Conservation (phyloP, 805 yeast genomes). For the Candida dendrica region DNA sequence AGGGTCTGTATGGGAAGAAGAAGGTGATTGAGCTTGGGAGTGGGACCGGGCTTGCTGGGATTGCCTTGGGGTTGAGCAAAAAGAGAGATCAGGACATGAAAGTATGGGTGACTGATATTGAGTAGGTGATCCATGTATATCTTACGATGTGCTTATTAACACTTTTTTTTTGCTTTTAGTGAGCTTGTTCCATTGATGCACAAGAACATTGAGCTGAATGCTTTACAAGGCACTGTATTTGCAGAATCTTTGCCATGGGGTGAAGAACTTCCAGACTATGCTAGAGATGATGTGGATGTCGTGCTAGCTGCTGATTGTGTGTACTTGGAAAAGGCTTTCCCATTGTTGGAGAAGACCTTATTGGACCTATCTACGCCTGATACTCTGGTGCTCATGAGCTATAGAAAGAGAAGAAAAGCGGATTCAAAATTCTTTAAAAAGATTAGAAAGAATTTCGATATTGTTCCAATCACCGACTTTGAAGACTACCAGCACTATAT, state of each 20-base stretch:
- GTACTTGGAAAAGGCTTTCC: constrained; percentile 47
- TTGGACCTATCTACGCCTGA: constrained; percentile 32
- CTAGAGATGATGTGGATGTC: constrained; percentile 31
- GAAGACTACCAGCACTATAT: constrained; percentile 27
- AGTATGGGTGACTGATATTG: constrained; percentile 44
- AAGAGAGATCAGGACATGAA: constrained; percentile 21
- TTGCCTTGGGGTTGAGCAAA: constrained; percentile 23
- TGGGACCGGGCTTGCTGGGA: constrained; percentile 53
- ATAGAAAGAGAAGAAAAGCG: constrained; percentile 44
- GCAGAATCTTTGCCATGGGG: constrained; percentile 44
- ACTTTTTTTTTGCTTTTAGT: constrained; percentile 4
- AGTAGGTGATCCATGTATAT: too few species aligned
- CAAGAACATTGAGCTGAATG: constrained; percentile 35
- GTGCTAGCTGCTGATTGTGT: constrained; percentile 57
- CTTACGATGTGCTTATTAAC: too few species aligned
- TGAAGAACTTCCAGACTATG: constrained; percentile 28
- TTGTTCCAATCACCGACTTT: constrained; percentile 25
- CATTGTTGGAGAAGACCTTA: constrained; percentile 41
- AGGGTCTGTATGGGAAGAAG: constrained; percentile 10
- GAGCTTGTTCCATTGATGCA: constrained; percentile 40
- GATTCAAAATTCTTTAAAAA: constrained; percentile 25
- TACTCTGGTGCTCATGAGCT: constrained; percentile 43
- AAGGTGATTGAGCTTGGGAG: constrained; percentile 46
- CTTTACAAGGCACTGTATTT: constrained; percentile 25
- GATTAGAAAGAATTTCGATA: constrained; percentile 25